Conservation (phyloP, 768 basidiomycete species). For the Cystofilobasidium macerans region DNA sequence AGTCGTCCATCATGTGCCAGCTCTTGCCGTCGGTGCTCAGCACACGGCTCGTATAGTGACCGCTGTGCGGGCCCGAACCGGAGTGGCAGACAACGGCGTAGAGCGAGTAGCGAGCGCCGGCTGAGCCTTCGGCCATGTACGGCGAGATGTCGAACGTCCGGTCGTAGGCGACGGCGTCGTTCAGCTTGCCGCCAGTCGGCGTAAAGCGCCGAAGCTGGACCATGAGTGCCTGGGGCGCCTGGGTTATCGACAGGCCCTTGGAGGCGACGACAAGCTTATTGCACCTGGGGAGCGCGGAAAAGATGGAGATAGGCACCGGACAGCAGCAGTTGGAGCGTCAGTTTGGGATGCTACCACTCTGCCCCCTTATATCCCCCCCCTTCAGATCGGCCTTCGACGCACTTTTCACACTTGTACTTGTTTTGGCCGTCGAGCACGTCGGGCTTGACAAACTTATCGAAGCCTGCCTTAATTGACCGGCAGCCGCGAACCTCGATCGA, state of each 20-base stretch:
- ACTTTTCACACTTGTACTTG: constrained; percentile 99
- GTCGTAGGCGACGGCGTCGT: constrained; percentile 64
- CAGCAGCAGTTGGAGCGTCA: not conserved
- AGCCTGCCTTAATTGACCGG: constrained; percentile 53
- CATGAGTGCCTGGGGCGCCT: constrained; percentile 77
- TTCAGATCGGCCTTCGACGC: too few relatives aligned
- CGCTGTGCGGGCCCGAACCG: constrained; percentile 83
- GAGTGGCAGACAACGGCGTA: constrained; percentile 90
- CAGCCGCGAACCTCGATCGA: constrained; percentile 62
- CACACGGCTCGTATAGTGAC: constrained; percentile 85
- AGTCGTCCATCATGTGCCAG: constrained; percentile 96
- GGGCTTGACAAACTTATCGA: constrained; percentile 66
- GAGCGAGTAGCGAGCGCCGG: constrained; percentile 55
- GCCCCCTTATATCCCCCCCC: too few relatives aligned
- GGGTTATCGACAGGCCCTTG: constrained; percentile 77
- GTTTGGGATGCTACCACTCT: too few relatives aligned
- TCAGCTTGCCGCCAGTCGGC: constrained; percentile 76
- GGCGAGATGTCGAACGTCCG: constrained; percentile 59
- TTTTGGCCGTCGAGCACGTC: constrained; percentile 80
- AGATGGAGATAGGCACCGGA: not conserved
- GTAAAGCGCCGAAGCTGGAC: constrained; percentile 87
- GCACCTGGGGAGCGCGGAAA: constrained; percentile 53
- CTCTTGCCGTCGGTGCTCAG: constrained; percentile 50
- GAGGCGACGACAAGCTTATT: constrained; percentile 80
- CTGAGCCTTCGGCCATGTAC: constrained; percentile 68